Percentiles rank a stretch among this genome's conserved stretches.
These are phyloP conservation scores for Croton laevigatus DNA, from an alignment of 441 rosid species.

Conservation along the genomic window DNA sequence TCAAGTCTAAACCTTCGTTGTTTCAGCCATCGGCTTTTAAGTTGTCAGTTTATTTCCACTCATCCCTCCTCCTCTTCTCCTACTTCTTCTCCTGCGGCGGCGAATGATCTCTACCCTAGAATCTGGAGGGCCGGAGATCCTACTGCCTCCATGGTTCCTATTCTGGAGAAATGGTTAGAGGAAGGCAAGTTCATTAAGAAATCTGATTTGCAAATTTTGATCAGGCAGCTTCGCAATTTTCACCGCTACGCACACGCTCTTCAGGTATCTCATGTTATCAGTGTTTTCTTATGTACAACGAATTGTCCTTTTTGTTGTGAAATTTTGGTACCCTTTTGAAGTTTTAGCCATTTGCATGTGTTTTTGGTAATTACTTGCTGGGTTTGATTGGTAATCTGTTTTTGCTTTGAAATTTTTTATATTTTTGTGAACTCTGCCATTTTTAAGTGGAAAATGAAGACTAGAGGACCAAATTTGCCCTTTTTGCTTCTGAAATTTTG, in stretches of 20 bases:
- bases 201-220: constrained; percentile 15
- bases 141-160: constrained; percentile 23
- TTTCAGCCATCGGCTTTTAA: neutral
- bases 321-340: neutral
- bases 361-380: neutral
- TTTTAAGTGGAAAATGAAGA: too few relatives aligned
- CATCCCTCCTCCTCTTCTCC: too few relatives aligned
- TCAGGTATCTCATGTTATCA: constrained; percentile 21
- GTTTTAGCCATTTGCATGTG: neutral
- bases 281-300: neutral
- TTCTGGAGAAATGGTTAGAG: constrained; percentile 42
- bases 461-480: too few relatives aligned
- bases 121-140: constrained; percentile 29
- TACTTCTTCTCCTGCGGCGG: too few relatives aligned
- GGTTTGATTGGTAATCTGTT: neutral
- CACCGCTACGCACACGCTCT: constrained; percentile 36
- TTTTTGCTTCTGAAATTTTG: too few relatives aligned
- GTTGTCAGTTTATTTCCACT: too few relatives aligned
- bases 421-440: too few relatives aligned
- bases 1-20: constrained; percentile 1
- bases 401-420: too few relatives aligned
- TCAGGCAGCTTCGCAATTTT: constrained; percentile 29
- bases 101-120: constrained; percentile 26
- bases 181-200: constrained; percentile 36
- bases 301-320: neutral